Evolutionary conservation across 768 basidiomycete species (phyloP).

Genomic region (Boletus sp.): DNA sequence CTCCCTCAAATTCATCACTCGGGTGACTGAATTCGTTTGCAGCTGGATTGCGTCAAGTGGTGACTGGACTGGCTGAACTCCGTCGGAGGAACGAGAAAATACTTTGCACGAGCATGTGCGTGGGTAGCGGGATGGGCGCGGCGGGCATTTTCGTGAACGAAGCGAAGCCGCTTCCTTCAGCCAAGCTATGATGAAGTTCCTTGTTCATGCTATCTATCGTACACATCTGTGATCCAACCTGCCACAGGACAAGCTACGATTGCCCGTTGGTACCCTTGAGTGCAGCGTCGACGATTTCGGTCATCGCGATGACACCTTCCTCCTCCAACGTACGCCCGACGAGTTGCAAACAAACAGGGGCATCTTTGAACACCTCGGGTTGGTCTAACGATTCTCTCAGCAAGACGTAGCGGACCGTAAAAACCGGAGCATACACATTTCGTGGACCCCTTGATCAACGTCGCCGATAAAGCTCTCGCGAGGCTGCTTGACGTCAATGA

Average conservation of each 20-base stretch:
- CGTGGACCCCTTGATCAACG: constrained; percentile 48
- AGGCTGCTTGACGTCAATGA: constrained; percentile 47
- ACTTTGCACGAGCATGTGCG: constrained; percentile 79
- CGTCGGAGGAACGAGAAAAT: constrained; percentile 64
- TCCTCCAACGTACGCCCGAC: constrained; percentile 72
- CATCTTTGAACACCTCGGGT: constrained; percentile 52
- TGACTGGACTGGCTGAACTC: constrained; percentile 84
- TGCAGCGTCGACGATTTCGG: constrained; percentile 60
- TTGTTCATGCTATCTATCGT: not conserved
- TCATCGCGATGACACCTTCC: constrained; percentile 69
- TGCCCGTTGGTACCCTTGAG: constrained; percentile 31
- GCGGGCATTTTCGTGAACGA: constrained; percentile 81
- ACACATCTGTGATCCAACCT: not conserved
- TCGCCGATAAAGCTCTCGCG: constrained; percentile 47
- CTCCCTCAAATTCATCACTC: not conserved
- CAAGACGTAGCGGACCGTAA: not conserved
- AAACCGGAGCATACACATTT: constrained; percentile 46
- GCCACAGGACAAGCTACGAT: not conserved
- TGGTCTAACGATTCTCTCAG: constrained; percentile 43
- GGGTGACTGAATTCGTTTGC: constrained; percentile 16
- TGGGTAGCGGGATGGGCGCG: constrained; percentile 90
- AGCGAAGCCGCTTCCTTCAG: constrained; percentile 22
- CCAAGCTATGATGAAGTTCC: constrained; percentile 26
- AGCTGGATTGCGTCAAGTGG: constrained; percentile 86
- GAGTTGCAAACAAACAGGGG: constrained; percentile 65